Evolutionary conservation across 805 yeast genomes (phyloP).

Genomic region (Yarrowia divulgata): DNA sequence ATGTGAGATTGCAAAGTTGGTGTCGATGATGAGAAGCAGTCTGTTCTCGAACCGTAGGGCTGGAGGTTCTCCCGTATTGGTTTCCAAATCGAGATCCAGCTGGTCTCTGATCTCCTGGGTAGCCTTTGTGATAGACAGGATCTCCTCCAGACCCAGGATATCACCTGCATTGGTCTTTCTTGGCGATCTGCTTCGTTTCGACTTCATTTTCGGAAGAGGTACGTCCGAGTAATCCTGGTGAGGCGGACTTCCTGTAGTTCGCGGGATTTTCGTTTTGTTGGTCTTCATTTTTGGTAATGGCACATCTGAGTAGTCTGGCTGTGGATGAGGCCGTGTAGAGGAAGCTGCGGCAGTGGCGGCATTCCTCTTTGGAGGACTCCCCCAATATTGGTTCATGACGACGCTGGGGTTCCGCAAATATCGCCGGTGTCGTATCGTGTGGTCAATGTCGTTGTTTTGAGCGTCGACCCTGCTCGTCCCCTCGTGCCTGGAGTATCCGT

Average conservation of each 20-base stretch:
- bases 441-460: background rate
- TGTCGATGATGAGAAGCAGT: conserved; percentile 72
- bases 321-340: background rate
- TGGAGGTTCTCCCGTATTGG: background rate
- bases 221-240: conserved; percentile 22
- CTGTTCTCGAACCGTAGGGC: conserved; percentile 39
- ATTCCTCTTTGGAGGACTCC: background rate
- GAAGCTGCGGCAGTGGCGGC: too few relatives aligned
- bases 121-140: conserved; percentile 21
- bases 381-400: background rate
- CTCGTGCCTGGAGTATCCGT: background rate
- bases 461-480: background rate
- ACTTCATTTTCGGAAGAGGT: conserved; percentile 21
- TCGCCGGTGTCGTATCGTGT: background rate
- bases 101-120: conserved; percentile 6
- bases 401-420: background rate
- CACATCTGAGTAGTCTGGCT: conserved; percentile 23
- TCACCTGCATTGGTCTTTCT: background rate
- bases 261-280: background rate
- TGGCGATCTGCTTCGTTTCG: conserved; percentile 10
- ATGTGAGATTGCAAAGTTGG: conserved; percentile 81
- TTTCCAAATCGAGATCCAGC: conserved; percentile 4
- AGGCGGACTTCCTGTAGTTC: background rate
- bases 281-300: conserved; percentile 26
- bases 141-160: conserved; percentile 5